phyloP scores from a whole-genome alignment of 2,329 filamentous ascomycete species.

The Ascochyta lentis region DNA sequence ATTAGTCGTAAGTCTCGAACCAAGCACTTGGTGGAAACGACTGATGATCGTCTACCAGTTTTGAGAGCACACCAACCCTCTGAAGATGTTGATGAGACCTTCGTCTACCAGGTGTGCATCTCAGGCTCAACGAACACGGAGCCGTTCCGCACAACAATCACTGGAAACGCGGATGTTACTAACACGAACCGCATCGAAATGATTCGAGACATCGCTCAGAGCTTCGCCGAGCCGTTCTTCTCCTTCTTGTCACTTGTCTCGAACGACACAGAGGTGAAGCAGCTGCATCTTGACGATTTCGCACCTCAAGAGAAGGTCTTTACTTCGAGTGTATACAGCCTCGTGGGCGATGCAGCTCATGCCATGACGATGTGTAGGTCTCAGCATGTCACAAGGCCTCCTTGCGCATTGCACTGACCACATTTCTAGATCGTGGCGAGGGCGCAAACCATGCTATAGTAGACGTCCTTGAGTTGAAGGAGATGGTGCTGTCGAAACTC shows the following conservation, averaged over 20 bases:
- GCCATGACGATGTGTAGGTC: constrained; percentile 19
- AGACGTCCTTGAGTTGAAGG: constrained; percentile 7
- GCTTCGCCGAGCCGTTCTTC: constrained; percentile 15
- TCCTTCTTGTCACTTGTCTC: constrained; percentile 9
- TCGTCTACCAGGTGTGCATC: constrained; percentile 18
- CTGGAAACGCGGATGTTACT: not conserved
- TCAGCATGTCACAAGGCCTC: too few relatives aligned
- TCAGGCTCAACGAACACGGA: constrained; percentile 11
- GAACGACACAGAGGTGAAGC: constrained; percentile 6
- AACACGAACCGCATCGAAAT: constrained; percentile 4
- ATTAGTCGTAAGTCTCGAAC: constrained; percentile 4
- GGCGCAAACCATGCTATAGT: constrained; percentile 16
- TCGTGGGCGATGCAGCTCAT: constrained; percentile 17
- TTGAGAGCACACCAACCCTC: constrained; percentile 9
- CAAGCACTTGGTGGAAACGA: not conserved
- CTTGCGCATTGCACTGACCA: not conserved
- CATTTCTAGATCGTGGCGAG: constrained; percentile 1
- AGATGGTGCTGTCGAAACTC: not conserved
- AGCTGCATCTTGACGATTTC: constrained; percentile 18
- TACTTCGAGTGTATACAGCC: not conserved
- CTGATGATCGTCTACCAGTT: not conserved
- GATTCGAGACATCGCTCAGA: not conserved
- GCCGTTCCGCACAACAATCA: not conserved
- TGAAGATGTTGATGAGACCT: not conserved
- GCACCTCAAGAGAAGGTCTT: not conserved